Evolutionary conservation across 345 rosid genomes (phyloP).

Genomic region (Euphorbia lathyris): DNA sequence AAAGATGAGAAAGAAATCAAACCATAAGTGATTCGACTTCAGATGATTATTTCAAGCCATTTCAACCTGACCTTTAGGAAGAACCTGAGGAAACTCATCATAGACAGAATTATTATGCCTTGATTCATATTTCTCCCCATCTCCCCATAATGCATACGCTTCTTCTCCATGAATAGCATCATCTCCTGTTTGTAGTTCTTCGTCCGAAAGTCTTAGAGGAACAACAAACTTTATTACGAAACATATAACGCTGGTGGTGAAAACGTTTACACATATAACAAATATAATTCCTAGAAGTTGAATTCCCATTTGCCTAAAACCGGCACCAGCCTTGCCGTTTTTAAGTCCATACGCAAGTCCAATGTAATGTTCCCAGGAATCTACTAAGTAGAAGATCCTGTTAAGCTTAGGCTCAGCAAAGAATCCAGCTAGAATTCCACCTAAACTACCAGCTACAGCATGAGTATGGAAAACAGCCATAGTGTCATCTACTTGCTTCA

Average conservation of each 20-base stretch:
- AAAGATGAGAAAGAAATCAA: background rate
- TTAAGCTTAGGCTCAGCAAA: slow-evolving; percentile 59
- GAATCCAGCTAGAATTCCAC: slow-evolving; percentile 62
- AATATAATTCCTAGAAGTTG: slow-evolving; percentile 53
- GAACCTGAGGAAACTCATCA: slow-evolving; percentile 37
- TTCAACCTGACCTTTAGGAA: slow-evolving; percentile 34
- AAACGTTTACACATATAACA: slow-evolving; percentile 33
- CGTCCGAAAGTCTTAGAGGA: slow-evolving; percentile 53
- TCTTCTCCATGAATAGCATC: slow-evolving; percentile 69
- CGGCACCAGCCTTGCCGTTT: slow-evolving; percentile 25
- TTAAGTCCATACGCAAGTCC: slow-evolving; percentile 52
- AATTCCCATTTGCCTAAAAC: slow-evolving; percentile 54
- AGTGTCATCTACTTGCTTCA: slow-evolving; percentile 61
- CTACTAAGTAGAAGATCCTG: slow-evolving; percentile 42
- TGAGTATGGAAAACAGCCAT: slow-evolving; percentile 74
- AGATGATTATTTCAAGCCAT: slow-evolving; percentile 33
- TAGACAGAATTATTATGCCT: slow-evolving; percentile 33
- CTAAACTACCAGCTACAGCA: slow-evolving; percentile 60
- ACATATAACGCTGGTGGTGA: slow-evolving; percentile 45
- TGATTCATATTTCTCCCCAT: slow-evolving; percentile 65
- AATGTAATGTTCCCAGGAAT: slow-evolving; percentile 41
- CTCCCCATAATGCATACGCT: slow-evolving; percentile 70
- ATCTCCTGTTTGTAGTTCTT: slow-evolving; percentile 51
- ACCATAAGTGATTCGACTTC: background rate
- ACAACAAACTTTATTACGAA: slow-evolving; percentile 35